Percentiles rank a stretch among this genome's conserved stretches.
These are phyloP conservation scores for Chlorociboria aeruginascens DNA, from an alignment of 495 filamentous ascomycete species.

Conservation along the genomic window DNA sequence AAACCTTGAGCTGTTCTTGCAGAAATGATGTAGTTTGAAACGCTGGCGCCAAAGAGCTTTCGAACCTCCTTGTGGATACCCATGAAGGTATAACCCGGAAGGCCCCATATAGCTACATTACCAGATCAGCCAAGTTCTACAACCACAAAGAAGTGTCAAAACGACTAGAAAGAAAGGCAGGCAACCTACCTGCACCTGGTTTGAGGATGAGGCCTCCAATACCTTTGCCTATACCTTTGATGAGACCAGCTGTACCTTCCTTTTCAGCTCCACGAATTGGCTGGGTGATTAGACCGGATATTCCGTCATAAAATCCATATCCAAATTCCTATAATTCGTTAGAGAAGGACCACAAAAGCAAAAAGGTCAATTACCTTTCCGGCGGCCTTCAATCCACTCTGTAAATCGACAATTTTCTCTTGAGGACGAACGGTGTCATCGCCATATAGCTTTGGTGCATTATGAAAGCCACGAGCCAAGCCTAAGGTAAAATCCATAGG, in stretches of 20 bases:
- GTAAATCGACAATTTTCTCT: conserved; percentile 58
- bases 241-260: conserved; percentile 52
- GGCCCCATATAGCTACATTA: conserved; percentile 39
- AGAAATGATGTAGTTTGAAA: conserved; percentile 59
- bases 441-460: conserved; percentile 67
- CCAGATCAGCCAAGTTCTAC: neutral
- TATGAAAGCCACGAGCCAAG: conserved; percentile 75
- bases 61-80: conserved; percentile 66
- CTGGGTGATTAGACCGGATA: conserved; percentile 62
- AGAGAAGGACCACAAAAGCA: neutral
- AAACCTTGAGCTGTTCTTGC: conserved; percentile 62
- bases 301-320: conserved; percentile 55
- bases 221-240: conserved; percentile 68
- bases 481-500: conserved; percentile 73
- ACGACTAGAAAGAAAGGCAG: neutral
- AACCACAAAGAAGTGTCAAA: neutral
- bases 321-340: conserved; percentile 42
- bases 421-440: conserved; percentile 57
- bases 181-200: conserved; percentile 46
- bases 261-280: conserved; percentile 54
- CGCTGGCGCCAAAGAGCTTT: conserved; percentile 46
- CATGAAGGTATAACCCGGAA: conserved; percentile 63
- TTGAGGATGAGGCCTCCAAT: conserved; percentile 62
- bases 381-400: conserved; percentile 53
- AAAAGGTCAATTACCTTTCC: conserved; percentile 29